Percentiles rank a stretch among this genome's conserved stretches.
Evolutionary conservation across 2,329 filamentous ascomycete species (phyloP).

Genomic region (Fusarium verticillioides): DNA sequence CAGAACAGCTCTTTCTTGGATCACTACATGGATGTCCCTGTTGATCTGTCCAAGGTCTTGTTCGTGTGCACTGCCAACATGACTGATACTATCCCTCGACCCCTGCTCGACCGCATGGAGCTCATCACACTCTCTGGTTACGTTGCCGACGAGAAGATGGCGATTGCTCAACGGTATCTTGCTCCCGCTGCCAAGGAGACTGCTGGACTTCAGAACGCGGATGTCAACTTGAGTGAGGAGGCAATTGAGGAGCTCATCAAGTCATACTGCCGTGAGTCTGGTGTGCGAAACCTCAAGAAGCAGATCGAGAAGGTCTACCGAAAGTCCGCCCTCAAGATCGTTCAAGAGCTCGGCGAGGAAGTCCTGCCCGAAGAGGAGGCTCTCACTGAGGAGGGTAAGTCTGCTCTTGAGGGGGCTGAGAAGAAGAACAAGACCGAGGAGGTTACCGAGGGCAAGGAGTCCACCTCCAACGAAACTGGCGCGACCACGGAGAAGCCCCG

Average conservation of each 20-base stretch:
- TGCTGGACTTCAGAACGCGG: slow-evolving; percentile 87
- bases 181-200: slow-evolving; percentile 94
- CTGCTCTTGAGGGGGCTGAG: slow-evolving; percentile 74
- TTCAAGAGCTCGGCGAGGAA: slow-evolving; percentile 91
- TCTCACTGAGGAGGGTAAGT: slow-evolving; percentile 86
- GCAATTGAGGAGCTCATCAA: slow-evolving; percentile 98
- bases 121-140: slow-evolving; percentile 96
- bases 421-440: slow-evolving; percentile 78
- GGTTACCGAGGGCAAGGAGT: slow-evolving; percentile 53
- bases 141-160: slow-evolving; percentile 98
- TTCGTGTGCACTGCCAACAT: slow-evolving; percentile 99
- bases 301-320: slow-evolving; percentile 99
- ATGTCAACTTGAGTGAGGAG: slow-evolving; percentile 85
- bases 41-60: slow-evolving; percentile 95
- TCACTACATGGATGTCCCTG: slow-evolving; percentile 98
- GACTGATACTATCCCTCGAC: slow-evolving; percentile 96
- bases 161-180: slow-evolving; percentile 93
- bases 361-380: slow-evolving; percentile 83
- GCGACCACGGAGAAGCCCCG: slow-evolving; percentile 73
- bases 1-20: slow-evolving; percentile 98
- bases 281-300: slow-evolving; percentile 97
- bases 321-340: slow-evolving; percentile 96
- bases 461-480: slow-evolving; percentile 50
- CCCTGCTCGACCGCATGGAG: slow-evolving; percentile 96
- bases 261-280: slow-evolving; percentile 96